phyloP scores from a whole-genome alignment of 345 rosid genomes.

The Erodium maritimum region DNA sequence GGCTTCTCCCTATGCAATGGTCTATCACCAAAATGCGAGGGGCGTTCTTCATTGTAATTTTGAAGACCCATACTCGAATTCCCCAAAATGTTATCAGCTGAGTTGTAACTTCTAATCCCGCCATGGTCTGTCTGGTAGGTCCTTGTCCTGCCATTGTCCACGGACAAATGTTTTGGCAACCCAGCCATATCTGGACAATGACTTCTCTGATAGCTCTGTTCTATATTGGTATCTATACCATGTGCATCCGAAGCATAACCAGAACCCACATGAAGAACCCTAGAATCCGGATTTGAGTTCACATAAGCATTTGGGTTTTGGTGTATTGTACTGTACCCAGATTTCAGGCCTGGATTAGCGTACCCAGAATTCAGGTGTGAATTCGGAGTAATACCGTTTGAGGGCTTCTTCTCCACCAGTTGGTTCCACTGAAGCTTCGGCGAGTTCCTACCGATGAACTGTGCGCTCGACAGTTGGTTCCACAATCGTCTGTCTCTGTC shows the following conservation, averaged over 20 bases:
- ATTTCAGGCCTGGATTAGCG: neutral
- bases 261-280: neutral
- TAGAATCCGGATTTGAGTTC: neutral
- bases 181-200: constrained; percentile 1
- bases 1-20: neutral
- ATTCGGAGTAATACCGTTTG: neutral
- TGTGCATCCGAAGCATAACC: neutral
- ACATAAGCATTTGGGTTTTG: neutral
- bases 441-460: neutral
- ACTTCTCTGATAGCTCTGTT: constrained; percentile 1
- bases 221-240: neutral
- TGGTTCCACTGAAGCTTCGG: constrained; percentile 32
- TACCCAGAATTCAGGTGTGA: constrained; percentile 4
- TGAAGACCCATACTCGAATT: neutral
- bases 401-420: constrained; percentile 10
- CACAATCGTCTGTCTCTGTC: neutral
- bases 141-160: constrained; percentile 4
- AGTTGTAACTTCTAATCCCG: constrained; percentile 4
- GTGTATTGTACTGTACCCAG: neutral
- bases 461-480: neutral
- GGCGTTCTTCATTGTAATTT: neutral
- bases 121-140: neutral
- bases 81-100: neutral
- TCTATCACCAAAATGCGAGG: neutral
- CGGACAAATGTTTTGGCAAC: constrained; percentile 1